Conservation (phyloP, 192 early-diverging fungal genomes). For the Globomyces pollinis-pini region DNA sequence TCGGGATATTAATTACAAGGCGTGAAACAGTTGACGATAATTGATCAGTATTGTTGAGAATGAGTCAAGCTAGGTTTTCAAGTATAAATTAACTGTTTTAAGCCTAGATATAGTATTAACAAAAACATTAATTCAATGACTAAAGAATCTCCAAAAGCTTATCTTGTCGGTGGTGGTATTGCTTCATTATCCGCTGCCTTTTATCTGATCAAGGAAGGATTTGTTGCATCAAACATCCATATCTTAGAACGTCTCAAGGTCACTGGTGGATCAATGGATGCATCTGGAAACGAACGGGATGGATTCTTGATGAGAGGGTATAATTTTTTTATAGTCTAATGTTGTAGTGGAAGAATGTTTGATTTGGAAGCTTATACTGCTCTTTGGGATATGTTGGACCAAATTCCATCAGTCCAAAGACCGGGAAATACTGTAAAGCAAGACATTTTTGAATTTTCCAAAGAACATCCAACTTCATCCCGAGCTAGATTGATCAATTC, state of each 20-base stretch:
- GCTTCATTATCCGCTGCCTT: conserved; percentile 19
- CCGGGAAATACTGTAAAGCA: conserved; percentile 21
- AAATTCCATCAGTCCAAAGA: conserved; percentile 19
- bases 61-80: too few relatives aligned
- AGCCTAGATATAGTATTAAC: too few relatives aligned
- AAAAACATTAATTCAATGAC: too few relatives aligned
- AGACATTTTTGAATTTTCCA: conserved; percentile 21
- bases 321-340: too few relatives aligned
- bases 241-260: conserved; percentile 21
- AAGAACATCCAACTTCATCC: conserved; percentile 11
- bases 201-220: conserved; percentile 23
- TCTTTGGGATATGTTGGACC: conserved; percentile 18
- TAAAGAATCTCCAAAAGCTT: too few relatives aligned
- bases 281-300: conserved; percentile 11
- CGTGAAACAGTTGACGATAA: too few relatives aligned
- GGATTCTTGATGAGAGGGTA: conserved; percentile 10
- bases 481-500: conserved; percentile 19
- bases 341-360: conserved; percentile 24
- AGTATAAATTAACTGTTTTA: too few relatives aligned
- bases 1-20: too few relatives aligned
- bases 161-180: conserved; percentile 29
- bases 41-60: too few relatives aligned
- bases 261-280: conserved; percentile 24
- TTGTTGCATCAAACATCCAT: conserved; percentile 16
- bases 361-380: conserved; percentile 25